Evolutionary conservation across 371 early-diverging fungal species (phyloP).

Genomic region (Modicella reniformis): DNA sequence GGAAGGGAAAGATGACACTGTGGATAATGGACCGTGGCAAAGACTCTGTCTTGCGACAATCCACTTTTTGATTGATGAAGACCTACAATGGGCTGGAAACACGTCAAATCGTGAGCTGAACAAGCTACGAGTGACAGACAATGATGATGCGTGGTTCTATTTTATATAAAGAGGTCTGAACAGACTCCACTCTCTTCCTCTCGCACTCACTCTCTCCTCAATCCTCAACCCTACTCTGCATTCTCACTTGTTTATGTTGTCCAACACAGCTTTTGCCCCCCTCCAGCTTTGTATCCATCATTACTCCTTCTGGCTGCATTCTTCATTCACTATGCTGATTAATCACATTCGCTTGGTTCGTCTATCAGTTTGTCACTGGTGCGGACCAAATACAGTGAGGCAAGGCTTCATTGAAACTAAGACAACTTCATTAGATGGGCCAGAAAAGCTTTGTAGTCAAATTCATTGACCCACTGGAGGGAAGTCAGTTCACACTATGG

Average conservation of each 20-base stretch:
- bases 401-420: conserved; percentile 5
- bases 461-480: too few relatives aligned
- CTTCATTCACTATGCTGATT: not conserved
- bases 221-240: too few relatives aligned
- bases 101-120: conserved; percentile 22
- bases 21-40: conserved; percentile 30
- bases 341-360: not conserved
- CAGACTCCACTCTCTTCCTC: not conserved
- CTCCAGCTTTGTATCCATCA: not conserved
- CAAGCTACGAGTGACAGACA: conserved; percentile 10
- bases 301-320: not conserved
- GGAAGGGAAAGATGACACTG: conserved; percentile 6
- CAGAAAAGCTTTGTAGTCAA: not conserved
- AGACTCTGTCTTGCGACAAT: conserved; percentile 25
- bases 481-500: too few relatives aligned
- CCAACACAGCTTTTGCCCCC: not conserved
- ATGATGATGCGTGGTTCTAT: conserved; percentile 21
- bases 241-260: too few relatives aligned
- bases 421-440: not conserved
- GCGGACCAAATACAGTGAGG: conserved; percentile 6
- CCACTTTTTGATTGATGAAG: conserved; percentile 13
- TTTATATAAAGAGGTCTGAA: conserved; percentile 2
- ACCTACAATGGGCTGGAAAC: conserved; percentile 31
- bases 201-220: not conserved
- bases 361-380: conserved; percentile 8